These are phyloP conservation scores for Colletotrichum magnum DNA, from an alignment of 2,329 filamentous ascomycete genomes.

Conservation along the genomic window DNA sequence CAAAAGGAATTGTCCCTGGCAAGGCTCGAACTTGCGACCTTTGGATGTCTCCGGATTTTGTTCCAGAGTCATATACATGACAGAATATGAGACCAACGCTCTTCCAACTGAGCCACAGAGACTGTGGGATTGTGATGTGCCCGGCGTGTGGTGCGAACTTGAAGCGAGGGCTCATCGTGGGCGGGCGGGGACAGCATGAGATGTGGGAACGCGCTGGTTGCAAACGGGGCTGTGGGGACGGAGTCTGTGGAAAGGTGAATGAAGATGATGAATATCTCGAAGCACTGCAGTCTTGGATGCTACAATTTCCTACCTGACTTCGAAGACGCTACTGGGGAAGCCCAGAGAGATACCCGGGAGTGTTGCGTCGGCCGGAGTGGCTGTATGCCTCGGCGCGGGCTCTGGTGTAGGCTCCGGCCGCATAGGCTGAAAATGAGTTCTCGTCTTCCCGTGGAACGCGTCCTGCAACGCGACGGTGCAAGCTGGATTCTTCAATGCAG, in stretches of 20 bases:
- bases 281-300: neutral
- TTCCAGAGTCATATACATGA: slow-evolving; percentile 19
- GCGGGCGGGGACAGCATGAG: neutral
- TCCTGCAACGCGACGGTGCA: too few relatives aligned
- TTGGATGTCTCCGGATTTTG: slow-evolving; percentile 12
- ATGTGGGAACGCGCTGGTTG: neutral
- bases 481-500: too few relatives aligned
- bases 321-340: neutral
- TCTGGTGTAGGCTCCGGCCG: too few relatives aligned
- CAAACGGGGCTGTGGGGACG: slow-evolving; percentile 5
- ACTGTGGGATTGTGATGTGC: neutral
- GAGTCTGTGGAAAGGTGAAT: too few relatives aligned
- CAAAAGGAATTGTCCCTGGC: slow-evolving; percentile 11
- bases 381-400: too few relatives aligned
- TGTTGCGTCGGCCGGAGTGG: neutral
- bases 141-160: neutral
- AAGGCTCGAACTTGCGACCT: slow-evolving; percentile 25
- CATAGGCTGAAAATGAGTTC: too few relatives aligned
- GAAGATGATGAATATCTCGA: neutral
- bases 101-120: slow-evolving; percentile 24
- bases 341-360: too few relatives aligned
- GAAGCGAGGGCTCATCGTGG: slow-evolving; percentile 2
- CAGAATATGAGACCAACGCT: slow-evolving; percentile 22
- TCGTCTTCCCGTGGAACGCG: too few relatives aligned
- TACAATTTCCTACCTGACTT: neutral